Evolutionary conservation across 352 stramenopile species (phyloP).

Genomic region (Globisporangium polare): DNA sequence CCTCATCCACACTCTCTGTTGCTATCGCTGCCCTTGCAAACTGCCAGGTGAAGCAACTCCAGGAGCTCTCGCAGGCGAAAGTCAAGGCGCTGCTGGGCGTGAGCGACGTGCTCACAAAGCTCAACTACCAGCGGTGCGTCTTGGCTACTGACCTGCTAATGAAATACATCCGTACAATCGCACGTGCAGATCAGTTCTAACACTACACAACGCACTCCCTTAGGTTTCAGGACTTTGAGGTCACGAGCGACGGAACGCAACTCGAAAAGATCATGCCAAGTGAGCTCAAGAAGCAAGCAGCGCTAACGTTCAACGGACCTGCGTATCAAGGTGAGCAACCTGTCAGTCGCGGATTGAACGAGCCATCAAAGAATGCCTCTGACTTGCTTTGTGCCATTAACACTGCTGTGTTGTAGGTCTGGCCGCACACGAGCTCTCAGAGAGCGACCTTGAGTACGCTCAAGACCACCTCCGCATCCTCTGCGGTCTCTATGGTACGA

Average conservation of each 20-base stretch:
- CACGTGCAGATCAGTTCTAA: background rate
- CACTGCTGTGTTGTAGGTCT: conserved; percentile 38
- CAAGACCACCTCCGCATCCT: conserved; percentile 90
- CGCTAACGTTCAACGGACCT: conserved; percentile 78
- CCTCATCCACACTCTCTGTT: background rate
- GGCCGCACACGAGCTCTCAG: conserved; percentile 50
- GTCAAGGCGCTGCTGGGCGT: conserved; percentile 82
- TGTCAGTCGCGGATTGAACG: no score
- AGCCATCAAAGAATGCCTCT: background rate
- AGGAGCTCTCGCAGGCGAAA: conserved; percentile 56
- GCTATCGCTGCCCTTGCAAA: background rate
- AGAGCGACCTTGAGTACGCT: conserved; percentile 66
- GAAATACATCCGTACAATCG: background rate
- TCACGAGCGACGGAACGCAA: conserved; percentile 17
- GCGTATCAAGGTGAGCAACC: conserved; percentile 55
- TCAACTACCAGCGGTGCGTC: conserved; percentile 78
- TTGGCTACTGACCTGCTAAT: background rate
- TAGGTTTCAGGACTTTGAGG: conserved; percentile 64
- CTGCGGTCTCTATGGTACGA: conserved; percentile 90
- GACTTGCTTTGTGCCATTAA: no score
- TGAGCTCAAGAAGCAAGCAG: conserved; percentile 63
- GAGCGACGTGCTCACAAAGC: conserved; percentile 77
- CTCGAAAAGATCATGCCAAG: conserved; percentile 17
- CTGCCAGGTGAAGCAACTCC: conserved; percentile 42
- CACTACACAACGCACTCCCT: background rate